Base-by-base conservation (phyloP, 1,139 yeast species). In the Saccharomycopsis phalli region DNA sequence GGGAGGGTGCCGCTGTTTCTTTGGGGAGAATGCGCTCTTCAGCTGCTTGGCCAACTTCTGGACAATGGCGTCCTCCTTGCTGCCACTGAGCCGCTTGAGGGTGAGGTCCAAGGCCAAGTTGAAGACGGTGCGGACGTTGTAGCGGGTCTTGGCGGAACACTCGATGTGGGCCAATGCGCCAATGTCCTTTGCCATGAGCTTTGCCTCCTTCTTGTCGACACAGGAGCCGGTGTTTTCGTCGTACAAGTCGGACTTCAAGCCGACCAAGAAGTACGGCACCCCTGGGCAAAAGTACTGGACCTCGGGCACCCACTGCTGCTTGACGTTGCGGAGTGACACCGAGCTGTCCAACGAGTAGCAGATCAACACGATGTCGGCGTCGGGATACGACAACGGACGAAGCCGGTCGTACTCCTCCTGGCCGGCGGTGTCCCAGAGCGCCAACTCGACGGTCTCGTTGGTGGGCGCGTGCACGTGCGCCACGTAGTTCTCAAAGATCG, bases 381-480 rank as follows among this genome's bases (percentile, higher is more conserved):
- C 94, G 7, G 91, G 87, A 56, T 87, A 87, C 45, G 84, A 74
- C 43, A 87, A 65, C 7, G 95, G 93, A 50, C 96, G 66, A 46
- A 86, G 63, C 44, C 95, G 62, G 57, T 82, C 94, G 57, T 84
- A 86, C 57, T 84, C 94, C 59, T 86, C 95, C 60, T 86, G 95
- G 3, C 95, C 95, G 0, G 95, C 95, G 0, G 96, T 86, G 59
- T 88, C 97, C 94, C 94, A 83, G 34, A 84, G 61, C 21, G 82
- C 91, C 53, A 84, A 65, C 61, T 76, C 93, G 45, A 79, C 70
- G n/a, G 68, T 55, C 2, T 61, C 52, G 49, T 75, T 72, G 31
- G 67, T 68, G 1, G 84, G 77, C 0, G 78, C 68, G 32, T 61
- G 58, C 4, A 82, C 74, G 38, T 74, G 73, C 8, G 87, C 74